These are phyloP conservation scores for Pseudoscleropodium purum DNA, from an alignment of 225 moss, liverwort and hornwort species.

Conservation along the genomic window DNA sequence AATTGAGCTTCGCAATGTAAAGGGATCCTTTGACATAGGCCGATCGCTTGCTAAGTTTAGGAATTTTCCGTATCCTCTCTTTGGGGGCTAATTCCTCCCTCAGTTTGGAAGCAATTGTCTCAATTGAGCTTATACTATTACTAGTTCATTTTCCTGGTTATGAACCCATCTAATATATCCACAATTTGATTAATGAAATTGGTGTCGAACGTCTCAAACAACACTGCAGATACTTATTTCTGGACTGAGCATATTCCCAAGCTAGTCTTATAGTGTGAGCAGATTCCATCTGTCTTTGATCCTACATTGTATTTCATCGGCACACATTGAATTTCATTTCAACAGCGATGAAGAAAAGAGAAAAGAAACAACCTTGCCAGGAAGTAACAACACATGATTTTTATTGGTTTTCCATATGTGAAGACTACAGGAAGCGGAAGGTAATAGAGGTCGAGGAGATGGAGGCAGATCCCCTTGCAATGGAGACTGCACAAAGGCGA, in stretches of 20 bases:
- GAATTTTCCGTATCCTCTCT: neutral
- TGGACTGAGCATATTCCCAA: neutral
- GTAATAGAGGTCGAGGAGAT: neutral
- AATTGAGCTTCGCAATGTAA: neutral
- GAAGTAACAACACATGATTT: neutral
- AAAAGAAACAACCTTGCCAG: neutral
- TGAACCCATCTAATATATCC: neutral
- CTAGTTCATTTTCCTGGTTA: neutral
- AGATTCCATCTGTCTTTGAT: neutral
- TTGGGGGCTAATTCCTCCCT: neutral
- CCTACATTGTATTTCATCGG: neutral
- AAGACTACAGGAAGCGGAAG: neutral
- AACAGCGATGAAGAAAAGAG: neutral
- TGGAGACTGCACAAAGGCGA: slow-evolving; percentile 34
- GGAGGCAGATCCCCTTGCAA: slow-evolving; percentile 12
- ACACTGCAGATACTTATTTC: neutral
- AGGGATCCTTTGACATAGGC: neutral
- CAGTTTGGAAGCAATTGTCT: no score
- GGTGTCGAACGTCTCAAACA: neutral
- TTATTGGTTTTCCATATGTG: neutral
- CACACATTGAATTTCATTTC: neutral
- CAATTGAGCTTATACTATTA: no score
- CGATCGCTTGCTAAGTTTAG: neutral
- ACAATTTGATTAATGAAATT: neutral
- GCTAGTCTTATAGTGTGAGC: neutral